Base-by-base conservation (phyloP, 495 filamentous ascomycete genomes). In the Thozetella sp. region DNA sequence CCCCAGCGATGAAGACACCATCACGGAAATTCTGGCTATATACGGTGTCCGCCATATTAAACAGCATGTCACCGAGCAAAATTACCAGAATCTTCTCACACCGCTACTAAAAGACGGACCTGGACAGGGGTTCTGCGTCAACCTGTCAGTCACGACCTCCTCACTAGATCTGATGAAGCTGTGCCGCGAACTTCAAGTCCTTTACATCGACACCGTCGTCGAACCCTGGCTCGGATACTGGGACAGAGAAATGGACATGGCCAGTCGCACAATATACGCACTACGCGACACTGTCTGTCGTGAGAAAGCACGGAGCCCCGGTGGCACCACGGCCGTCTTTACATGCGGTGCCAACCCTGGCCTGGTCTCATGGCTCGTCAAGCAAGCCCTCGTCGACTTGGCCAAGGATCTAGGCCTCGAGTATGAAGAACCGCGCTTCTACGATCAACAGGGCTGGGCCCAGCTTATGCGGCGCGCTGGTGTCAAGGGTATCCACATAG, bases 121-220 rank as follows among this genome's bases (percentile, higher is more conserved):
- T n/a, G 43, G 43, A 20, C 43, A 48, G n/a, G 43, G 43, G 12
- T 48, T 48, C 43, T 48, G 43, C n/a, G 43, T 48, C 43, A 48
- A 48, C n/a, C 43, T 48, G 43, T 48, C 43, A 3, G 43, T 48
- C 43, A 48, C 43, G 43, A 48, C 43, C 4, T 48, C 43, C 9
- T 48, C 43, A 3, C 20, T 48, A 20, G 43, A 48, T n/a, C 43
- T 48, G 43, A 48, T 48, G 43, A 48, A 48, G 43, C 43, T 48
- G n/a, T 48, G 43, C 43, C 43, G 43, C n/a, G 43, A 48, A 20
- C 43, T 48, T n/a, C 43, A 20, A 20, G 43, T 48, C 9, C 43
- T 48, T n/a, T 48, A 48, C 43, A 48, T 48, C 43, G 43, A 48
- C 43, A 48, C 43, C n/a, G 43, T 48, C n/a, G 43, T 48, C 43